Conservation (phyloP, 108 stramenopile species). For the Fragilaria radians region DNA sequence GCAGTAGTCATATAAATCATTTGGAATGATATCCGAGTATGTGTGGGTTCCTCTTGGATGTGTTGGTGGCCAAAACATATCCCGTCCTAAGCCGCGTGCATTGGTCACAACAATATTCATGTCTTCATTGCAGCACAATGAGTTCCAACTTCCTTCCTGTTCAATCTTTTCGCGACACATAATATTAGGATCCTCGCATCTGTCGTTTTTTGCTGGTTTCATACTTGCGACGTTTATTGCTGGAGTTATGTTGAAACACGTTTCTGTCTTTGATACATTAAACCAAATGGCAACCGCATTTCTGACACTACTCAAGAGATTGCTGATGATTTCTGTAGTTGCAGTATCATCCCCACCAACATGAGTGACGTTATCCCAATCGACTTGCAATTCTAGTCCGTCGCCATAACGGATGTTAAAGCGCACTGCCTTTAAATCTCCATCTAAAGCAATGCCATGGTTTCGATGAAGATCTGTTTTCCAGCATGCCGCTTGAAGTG, state of each 20-base stretch:
- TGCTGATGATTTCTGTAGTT: constrained; percentile 3
- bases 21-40: constrained; percentile 26
- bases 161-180: constrained; percentile 29
- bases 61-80: constrained; percentile 73
- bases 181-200: constrained; percentile 5
- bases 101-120: constrained; percentile 51
- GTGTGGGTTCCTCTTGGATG: constrained; percentile 23
- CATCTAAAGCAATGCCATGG: constrained; percentile 27
- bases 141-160: constrained; percentile 33
- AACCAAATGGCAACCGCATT: constrained; percentile 52
- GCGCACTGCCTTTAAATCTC: constrained; percentile 26
- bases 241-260: constrained; percentile 36
- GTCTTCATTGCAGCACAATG: constrained; percentile 62
- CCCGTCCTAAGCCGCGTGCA: constrained; percentile 45
- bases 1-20: constrained; percentile 12
- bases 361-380: constrained; percentile 37
- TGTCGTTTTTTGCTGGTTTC: not conserved
- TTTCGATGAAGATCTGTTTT: constrained; percentile 23
- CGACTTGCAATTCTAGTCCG: constrained; percentile 24
- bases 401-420: constrained; percentile 37
- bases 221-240: constrained; percentile 23
- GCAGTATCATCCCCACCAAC: not conserved
- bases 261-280: constrained; percentile 44
- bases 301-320: constrained; percentile 33
- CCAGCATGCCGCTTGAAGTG: constrained; percentile 55